A percentile compares a stretch with the other conserved stretches of the same genome.
Evolutionary conservation across 805 yeast genomes (phyloP).

Genomic region (Saccharomycopsis fermentans): DNA sequence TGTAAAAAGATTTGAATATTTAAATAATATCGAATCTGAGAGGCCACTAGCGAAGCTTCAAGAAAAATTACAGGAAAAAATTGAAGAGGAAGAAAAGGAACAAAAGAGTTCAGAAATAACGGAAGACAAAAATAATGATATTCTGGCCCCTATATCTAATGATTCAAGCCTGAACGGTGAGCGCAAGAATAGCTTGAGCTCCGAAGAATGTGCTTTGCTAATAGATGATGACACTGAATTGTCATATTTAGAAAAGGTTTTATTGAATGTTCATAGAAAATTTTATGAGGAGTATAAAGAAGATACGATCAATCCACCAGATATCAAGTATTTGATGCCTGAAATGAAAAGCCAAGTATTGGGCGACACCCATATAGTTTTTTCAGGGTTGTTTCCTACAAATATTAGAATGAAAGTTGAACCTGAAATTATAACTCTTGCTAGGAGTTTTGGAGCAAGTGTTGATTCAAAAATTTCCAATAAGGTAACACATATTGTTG

Average conservation of each 20-base stretch:
- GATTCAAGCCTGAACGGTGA: background rate
- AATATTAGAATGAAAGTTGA: slow-evolving; percentile 50
- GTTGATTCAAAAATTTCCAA: slow-evolving; percentile 63
- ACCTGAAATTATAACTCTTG: slow-evolving; percentile 90
- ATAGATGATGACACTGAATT: slow-evolving; percentile 80
- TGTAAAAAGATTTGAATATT: slow-evolving; percentile 30
- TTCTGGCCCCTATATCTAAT: slow-evolving; percentile 8
- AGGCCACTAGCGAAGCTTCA: slow-evolving; percentile 81
- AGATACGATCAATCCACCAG: slow-evolving; percentile 46
- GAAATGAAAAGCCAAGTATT: slow-evolving; percentile 61
- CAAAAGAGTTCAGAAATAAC: slow-evolving; percentile 19
- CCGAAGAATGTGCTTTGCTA: slow-evolving; percentile 39
- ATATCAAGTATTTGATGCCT: slow-evolving; percentile 63
- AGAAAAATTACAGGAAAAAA: slow-evolving; percentile 47
- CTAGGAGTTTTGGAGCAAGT: slow-evolving; percentile 80
- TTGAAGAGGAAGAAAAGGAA: slow-evolving; percentile 2
- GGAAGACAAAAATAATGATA: slow-evolving; percentile 22
- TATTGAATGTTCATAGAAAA: slow-evolving; percentile 52
- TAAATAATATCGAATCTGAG: slow-evolving; percentile 73
- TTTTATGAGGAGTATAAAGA: slow-evolving; percentile 46
- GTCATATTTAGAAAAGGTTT: slow-evolving; percentile 46
- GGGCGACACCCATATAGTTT: slow-evolving; percentile 56
- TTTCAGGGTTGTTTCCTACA: slow-evolving; percentile 87
- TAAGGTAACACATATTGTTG: slow-evolving; percentile 80
- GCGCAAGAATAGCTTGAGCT: slow-evolving; percentile 5